These are phyloP conservation scores for Stagonosporopsis chrysanthemi DNA, from an alignment of 2,329 filamentous ascomycete genomes.

Conservation along the genomic window DNA sequence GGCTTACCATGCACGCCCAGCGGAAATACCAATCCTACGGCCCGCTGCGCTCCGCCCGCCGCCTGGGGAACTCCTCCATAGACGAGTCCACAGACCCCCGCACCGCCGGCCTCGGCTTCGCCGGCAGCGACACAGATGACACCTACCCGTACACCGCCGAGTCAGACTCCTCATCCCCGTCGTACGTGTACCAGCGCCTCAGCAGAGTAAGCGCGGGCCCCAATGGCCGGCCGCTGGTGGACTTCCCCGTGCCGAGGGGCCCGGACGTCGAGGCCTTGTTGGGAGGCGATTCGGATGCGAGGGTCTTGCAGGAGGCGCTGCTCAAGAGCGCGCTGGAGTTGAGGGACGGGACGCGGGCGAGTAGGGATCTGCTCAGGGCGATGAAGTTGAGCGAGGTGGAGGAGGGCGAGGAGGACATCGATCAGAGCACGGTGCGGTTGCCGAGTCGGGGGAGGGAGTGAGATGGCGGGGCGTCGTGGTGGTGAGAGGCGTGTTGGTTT, in stretches of 20 bases:
- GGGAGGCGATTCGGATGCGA: constrained; percentile 28
- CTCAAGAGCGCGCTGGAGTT: constrained; percentile 43
- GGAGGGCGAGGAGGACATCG: constrained; percentile 19
- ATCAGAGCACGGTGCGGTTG: constrained; percentile 22
- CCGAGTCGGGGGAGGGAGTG: constrained; percentile 10
- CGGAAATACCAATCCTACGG: constrained; percentile 25
- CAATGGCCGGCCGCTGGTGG: constrained; percentile 44
- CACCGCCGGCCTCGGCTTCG: constrained; percentile 15
- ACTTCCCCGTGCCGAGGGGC: constrained; percentile 44
- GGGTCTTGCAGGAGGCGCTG: constrained; percentile 35
- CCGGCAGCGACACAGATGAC: constrained; percentile 32
- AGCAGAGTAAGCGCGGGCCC: constrained; percentile 39
- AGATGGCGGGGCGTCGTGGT: not conserved
- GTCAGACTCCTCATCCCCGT: constrained; percentile 23
- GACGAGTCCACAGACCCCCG: constrained; percentile 23
- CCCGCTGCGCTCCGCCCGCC: constrained; percentile 23
- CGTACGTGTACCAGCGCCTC: constrained; percentile 23
- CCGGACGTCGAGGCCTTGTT: constrained; percentile 39
- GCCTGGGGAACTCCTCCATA: constrained; percentile 22
- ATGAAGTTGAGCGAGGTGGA: constrained; percentile 41
- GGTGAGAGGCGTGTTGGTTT: not conserved
- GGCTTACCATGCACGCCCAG: constrained; percentile 23
- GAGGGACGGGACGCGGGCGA: constrained; percentile 39
- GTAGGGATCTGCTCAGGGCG: constrained; percentile 41
- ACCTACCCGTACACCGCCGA: constrained; percentile 29